Base-by-base conservation (phyloP, 345 rosid species). In the Rhizophora apiculata region DNA sequence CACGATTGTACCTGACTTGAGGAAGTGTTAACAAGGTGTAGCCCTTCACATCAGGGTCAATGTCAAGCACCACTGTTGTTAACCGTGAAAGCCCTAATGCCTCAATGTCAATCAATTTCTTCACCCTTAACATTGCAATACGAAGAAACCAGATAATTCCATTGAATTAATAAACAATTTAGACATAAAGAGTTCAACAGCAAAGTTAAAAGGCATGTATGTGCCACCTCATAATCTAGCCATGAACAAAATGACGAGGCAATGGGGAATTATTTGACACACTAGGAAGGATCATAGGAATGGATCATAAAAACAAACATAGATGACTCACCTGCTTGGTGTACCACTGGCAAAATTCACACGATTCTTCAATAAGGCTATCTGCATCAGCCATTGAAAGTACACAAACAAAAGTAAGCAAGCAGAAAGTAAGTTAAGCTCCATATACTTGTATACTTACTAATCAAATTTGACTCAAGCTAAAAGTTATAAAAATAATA, bases 331-430 rank as follows among this genome's bases (percentile, higher is more conserved):
- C 98, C 98, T 88, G 84, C 82, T 93, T 60, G 97, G 98, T 66
- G 96, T 93, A 61, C 98, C 98, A 6, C 98, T 80, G 1, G 88
- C 96, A 72, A 91, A 75, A 78, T 91, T 93, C 16, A 89, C 97
- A 52, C 96, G 91, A 51, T 77, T 81, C 83, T 88, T 86, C 70
- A 93, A 76, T 24, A 85, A 68, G 24, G 90, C 63, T 5, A 91
- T 89, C 96, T 91, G 87, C 77, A 84, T 18, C 55, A 21, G 73
- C 60, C 64, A 71, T 18, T 18, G 68, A 34, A 20, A 20, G 29
- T 22, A 11, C 15, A 66, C 30, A 51, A 57, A 52, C 5, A 37
- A 21, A 31, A 36, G 9, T 22, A 34, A 29, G 29, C 8, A 30
- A 27, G 9, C 8, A 52, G 59, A 55, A 55, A 55, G 16, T 43